Evolutionary conservation across 2,329 filamentous ascomycete species (phyloP), one percentile per base, ranked within the genome.

Genomic region (Fulvia fulva): DNA sequence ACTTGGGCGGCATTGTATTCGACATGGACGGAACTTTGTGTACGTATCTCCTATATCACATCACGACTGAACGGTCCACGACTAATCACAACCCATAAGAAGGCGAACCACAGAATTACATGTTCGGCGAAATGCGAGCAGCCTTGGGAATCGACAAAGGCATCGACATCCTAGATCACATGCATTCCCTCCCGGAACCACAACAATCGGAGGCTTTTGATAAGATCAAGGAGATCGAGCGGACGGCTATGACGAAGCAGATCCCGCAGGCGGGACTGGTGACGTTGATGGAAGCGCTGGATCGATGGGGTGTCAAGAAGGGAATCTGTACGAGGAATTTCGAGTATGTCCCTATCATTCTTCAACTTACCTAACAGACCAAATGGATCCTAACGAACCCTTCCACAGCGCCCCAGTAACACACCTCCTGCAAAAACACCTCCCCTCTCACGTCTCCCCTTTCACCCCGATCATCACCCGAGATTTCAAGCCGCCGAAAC

Each of bases 291-390:
- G 76, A 83, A 57, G 96, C 94, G 72, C 84, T 97, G 19, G 87
- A 94, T 68, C 70, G 75, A 6, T 81, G 82, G 26, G 74, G 76
- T 5, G 73, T 97, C 30, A 84, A 79, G 65, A 94, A 95, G 74
- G 93, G 84, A 16, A 91, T 97, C 63, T 97, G 92, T 76, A 97
- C 94, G 2, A 83, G 94, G 70, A 97, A 99, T 77, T 97, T 97
- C 70, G 90, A 93, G 78, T 82, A 73, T 47, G 76, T 71, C 21
- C 34, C 37, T 19, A 6, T 41, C 8, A 49, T 19, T n/a, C 30
- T n/a, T 34, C 9, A 3, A 14, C n/a, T n/a, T n/a, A n/a, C n/a
- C n/a, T n/a, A n/a, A n/a, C n/a, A n/a, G n/a, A n/a, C n/a, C n/a
- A n/a, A n/a, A n/a, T n/a, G n/a, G n/a, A n/a, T n/a, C n/a, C n/a